These are phyloP conservation scores for Hymenoscyphus salicellus DNA, from an alignment of 2,329 filamentous ascomycete species.

Conservation along the genomic window DNA sequence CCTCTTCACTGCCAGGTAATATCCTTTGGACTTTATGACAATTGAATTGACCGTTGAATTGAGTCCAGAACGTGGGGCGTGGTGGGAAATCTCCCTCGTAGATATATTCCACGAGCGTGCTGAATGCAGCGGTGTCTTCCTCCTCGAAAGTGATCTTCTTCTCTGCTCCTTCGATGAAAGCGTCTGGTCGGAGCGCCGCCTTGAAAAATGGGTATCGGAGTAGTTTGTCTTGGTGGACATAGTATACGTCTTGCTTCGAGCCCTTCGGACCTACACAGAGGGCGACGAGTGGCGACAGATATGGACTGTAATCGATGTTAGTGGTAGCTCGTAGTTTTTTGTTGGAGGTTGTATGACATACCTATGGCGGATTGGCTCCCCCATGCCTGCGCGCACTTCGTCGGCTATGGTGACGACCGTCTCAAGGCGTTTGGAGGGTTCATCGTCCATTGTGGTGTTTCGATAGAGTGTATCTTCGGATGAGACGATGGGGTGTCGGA, in stretches of 20 bases:
- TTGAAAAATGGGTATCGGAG: constrained; percentile 4
- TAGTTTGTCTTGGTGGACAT: constrained; percentile 1
- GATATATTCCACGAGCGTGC: background rate
- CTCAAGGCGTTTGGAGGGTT: no score
- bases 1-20: no score
- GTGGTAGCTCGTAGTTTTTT: background rate
- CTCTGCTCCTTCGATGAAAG: background rate
- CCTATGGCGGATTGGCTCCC: background rate
- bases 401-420: background rate
- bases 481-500: no score
- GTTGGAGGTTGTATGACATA: background rate
- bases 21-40: no score
- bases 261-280: background rate
- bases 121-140: background rate
- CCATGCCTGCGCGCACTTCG: background rate
- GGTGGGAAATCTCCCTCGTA: constrained; percentile 3
- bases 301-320: background rate
- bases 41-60: no score
- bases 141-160: constrained; percentile 3
- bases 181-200: background rate
- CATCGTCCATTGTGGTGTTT: no score
- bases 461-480: no score
- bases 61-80: no score
- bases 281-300: background rate
- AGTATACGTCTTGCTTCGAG: background rate